A percentile compares a stretch with the other conserved stretches of the same genome.
These are phyloP conservation scores for Drechslerella dactyloides DNA, from an alignment of 2,329 filamentous ascomycete genomes.

Conservation along the genomic window DNA sequence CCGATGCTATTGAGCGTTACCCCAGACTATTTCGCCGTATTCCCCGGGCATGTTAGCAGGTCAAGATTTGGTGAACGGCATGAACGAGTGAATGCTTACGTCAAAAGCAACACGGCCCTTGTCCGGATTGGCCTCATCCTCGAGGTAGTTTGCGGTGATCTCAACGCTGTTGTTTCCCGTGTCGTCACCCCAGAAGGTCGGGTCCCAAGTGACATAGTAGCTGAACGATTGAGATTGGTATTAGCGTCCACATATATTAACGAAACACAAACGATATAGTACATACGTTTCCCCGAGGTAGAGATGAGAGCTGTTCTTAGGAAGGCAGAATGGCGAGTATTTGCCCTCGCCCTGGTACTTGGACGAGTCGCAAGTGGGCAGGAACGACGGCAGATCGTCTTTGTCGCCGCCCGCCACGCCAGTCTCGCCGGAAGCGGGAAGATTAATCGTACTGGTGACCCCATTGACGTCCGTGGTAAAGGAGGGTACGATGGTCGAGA, in stretches of 20 bases:
- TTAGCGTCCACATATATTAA: neutral
- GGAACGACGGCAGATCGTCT: conserved; percentile 32
- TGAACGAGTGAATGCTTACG: conserved; percentile 10
- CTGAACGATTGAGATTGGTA: conserved; percentile 14
- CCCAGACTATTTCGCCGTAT: conserved; percentile 32
- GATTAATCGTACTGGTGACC: conserved; percentile 24
- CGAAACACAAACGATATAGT: conserved; percentile 1
- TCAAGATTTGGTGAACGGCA: neutral
- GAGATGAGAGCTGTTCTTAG: conserved; percentile 28
- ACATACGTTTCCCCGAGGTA: conserved; percentile 41
- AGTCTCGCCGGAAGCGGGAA: neutral
- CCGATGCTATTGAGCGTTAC: conserved; percentile 29
- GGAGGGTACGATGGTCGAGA: conserved; percentile 31
- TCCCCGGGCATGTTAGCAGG: neutral
- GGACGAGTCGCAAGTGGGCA: conserved; percentile 37
- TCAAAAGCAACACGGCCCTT: conserved; percentile 42
- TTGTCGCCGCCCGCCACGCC: conserved; percentile 14
- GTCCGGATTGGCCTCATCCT: conserved; percentile 15
- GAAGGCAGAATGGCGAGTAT: conserved; percentile 43
- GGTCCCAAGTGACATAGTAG: conserved; percentile 49
- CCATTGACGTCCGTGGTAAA: conserved; percentile 42
- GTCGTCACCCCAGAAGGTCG: conserved; percentile 41
- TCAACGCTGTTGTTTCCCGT: conserved; percentile 37
- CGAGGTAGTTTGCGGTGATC: conserved; percentile 35
- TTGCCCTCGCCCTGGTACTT: conserved; percentile 43